Evolutionary conservation across 1,139 yeast genomes (phyloP).

Genomic region (Geotrichum phurueaensis): DNA sequence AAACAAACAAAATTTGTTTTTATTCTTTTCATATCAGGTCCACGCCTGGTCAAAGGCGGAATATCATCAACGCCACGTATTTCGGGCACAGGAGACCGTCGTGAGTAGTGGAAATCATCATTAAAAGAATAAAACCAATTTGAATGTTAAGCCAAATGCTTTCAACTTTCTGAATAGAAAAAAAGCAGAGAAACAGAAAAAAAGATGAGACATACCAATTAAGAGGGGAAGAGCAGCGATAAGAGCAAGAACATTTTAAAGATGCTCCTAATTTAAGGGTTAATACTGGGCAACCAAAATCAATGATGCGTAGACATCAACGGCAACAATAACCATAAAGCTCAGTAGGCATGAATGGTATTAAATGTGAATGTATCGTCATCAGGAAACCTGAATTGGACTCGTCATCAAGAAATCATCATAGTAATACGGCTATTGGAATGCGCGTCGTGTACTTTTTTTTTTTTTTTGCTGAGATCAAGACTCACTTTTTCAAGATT

Average conservation of each 20-base stretch:
- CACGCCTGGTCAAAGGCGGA: slow-evolving; percentile 99
- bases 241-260: not conserved
- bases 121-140: slow-evolving; percentile 33
- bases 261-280: not conserved
- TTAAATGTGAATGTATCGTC: slow-evolving; percentile 67
- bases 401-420: slow-evolving; percentile 99
- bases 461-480: not conserved
- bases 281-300: not conserved
- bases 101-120: slow-evolving; percentile 95
- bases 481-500: not conserved
- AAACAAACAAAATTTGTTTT: not conserved
- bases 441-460: not conserved
- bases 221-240: not conserved
- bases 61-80: slow-evolving; percentile 85
- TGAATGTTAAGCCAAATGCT: not conserved
- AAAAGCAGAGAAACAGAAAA: not conserved
- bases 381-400: slow-evolving; percentile 89
- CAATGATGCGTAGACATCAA: not conserved
- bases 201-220: not conserved
- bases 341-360: slow-evolving; percentile 84
- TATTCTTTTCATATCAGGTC: slow-evolving; percentile 47
- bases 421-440: slow-evolving; percentile 27
- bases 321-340: not conserved
- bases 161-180: not conserved
- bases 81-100: slow-evolving; percentile 99